Conservation (phyloP, 257 asterid genomes). For the Plantago elongata region DNA sequence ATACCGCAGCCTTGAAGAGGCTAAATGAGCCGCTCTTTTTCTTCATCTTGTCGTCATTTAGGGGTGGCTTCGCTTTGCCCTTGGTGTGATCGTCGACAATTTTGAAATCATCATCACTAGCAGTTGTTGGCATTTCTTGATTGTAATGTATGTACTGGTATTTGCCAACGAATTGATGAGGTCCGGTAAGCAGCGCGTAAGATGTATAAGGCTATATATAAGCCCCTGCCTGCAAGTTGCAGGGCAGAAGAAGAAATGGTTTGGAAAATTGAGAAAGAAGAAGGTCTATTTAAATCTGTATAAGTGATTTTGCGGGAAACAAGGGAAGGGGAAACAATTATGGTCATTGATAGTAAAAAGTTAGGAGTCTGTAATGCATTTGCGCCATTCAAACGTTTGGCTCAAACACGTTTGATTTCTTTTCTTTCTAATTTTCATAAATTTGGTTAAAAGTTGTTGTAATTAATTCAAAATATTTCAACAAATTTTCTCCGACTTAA, state of each 20-base stretch:
- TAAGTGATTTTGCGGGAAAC: conserved; percentile 21
- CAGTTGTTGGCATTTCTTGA: conserved; percentile 17
- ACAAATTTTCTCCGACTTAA: no score
- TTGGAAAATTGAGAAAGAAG: conserved; percentile 4
- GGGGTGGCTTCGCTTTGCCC: conserved; percentile 3
- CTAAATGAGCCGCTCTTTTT: conserved; percentile 44
- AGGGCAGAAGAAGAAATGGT: conserved; percentile 42
- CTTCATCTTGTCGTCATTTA: conserved; percentile 18
- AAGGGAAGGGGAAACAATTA: neutral
- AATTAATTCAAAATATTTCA: no score
- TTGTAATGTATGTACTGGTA: conserved; percentile 2
- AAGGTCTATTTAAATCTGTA: neutral
- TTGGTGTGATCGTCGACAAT: neutral
- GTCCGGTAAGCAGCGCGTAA: conserved; percentile 9
- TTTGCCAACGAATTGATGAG: neutral
- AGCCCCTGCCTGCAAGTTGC: conserved; percentile 62
- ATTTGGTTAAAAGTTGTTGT: no score
- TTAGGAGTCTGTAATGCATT: no score
- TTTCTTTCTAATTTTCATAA: no score
- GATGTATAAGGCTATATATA: neutral
- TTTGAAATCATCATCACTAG: neutral
- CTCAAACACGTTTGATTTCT: conserved; percentile 1
- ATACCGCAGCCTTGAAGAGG: conserved; percentile 49
- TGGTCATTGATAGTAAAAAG: no score
- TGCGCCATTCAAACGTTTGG: neutral